Evolutionary conservation across 345 rosid species (phyloP), one percentile per base, ranked within the genome.

Genomic region (Cochlearia excelsa): DNA sequence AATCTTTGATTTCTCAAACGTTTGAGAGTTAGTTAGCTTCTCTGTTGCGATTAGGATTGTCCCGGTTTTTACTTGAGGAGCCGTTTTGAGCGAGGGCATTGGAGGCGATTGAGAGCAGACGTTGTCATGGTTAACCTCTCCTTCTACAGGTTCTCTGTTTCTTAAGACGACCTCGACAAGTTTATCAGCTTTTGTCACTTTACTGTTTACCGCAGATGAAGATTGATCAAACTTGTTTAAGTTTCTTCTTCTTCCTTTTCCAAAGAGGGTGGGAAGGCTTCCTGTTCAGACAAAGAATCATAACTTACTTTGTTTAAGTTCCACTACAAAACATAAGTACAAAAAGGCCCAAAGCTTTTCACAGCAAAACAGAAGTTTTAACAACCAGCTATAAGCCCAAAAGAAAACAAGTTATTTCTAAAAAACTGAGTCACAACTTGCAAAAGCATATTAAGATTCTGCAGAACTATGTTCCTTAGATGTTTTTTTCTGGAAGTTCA

Each of bases 11-110:
- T 79, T 81, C 37, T 74, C 84, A 75, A 93, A 93, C 8, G 91
- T 82, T 41, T 68, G 81, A 9, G 66, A 59, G 6, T 50, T 61
- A 38, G 60, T 57, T 52, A 86, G 75, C 65, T 82, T 86, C 45
- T 82, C 85, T 2, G 94, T 78, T 26, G 97, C 95, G 3, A 71
- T 66, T 57, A 93, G 82, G 70, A 85, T 46, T 53, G 94, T 78
- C 27, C 97, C 90, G 2, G 74, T 76, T 45, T 51, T 79, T 65
- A 92, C 79, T 55, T 51, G 27, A 27, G 71, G 68, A 46, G 67
- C 35, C 6, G 68, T 59, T 72, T 65, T 69, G 69, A 67, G 67
- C 4, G 74, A 6, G 28, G 37, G 70, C 3, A 28, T 46, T 41
- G 57, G 71, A 38, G 43, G 71, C 29, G 50, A 33, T 6, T 56